Base-by-base conservation (phyloP, 805 yeast genomes). In the Candida sithepensis region DNA sequence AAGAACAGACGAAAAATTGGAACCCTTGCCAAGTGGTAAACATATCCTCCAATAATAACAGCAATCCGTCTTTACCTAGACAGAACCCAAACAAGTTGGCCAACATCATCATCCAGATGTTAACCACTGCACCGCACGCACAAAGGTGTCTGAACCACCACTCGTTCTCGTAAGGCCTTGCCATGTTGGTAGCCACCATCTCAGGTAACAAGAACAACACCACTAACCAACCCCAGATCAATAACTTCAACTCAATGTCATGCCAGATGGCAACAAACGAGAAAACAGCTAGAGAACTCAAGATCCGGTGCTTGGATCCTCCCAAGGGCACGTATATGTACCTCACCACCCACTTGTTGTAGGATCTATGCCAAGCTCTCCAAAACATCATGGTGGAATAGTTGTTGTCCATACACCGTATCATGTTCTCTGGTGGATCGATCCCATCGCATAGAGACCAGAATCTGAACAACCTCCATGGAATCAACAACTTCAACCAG, bases 311-410 rank as follows among this genome's bases (percentile, higher is more conserved):
- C 8, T 68, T 71, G 0, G 86, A 75, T 0, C 97, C 97, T 10
- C 98, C 98, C 50, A 94, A 69, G 2, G 99, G 99, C 20, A 94
- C 75, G 58, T 94, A 94, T 37, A 94, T 78, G 65, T 94, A 94
- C 51, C 96, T 75, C 22, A 87, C 78, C 30, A 88, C 85, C 96
- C 97, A 94, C 56, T 85, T 78, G 68, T 92, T 91, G 70, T 74
- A 94, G 42, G 96, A 85, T 60, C 98, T 79, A 67, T 94, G 99
- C 99, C 99, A 94, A 3, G 96, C 96, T 62, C 98, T 78, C 99
- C 99, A 94, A 65, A 94, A 94, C n/a, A 94, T 89, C 51, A 88
- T 66, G 0, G 97, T 94, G 30, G 96, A 85, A 65, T 84, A 94
- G 67, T 94, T 94, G 67, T 94, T 89, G 64, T 89, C 87, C 81